phyloP scores from a whole-genome alignment of 2,329 filamentous ascomycete species.

The Venturia oleaginea region DNA sequence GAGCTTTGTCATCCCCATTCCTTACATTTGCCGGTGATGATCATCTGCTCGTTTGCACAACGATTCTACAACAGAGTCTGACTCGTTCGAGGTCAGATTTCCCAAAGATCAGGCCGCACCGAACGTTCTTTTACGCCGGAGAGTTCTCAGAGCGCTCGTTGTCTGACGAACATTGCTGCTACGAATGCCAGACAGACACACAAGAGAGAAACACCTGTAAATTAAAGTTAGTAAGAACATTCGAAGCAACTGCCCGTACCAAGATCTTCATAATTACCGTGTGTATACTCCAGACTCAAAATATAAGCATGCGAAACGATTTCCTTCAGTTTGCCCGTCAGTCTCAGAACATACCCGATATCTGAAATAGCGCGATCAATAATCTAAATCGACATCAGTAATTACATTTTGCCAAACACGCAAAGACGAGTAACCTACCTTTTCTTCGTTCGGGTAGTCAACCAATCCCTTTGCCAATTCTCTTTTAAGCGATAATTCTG shows the following conservation, averaged over 20 bases:
- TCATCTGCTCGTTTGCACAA: neutral
- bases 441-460: conserved; percentile 21
- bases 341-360: conserved; percentile 7
- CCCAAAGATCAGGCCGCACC: too few relatives aligned
- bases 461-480: conserved; percentile 26
- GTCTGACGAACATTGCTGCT: neutral
- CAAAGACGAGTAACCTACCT: conserved; percentile 15
- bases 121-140: too few relatives aligned
- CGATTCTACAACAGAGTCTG: neutral
- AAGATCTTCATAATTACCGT: neutral
- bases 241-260: neutral
- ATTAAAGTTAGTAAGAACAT: neutral
- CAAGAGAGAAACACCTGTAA: neutral
- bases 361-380: conserved; percentile 10
- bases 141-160: neutral
- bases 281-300: conserved; percentile 8
- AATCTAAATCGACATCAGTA: conserved; percentile 1
- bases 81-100: neutral
- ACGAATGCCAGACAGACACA: conserved; percentile 1
- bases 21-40: neutral
- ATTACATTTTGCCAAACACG: neutral
- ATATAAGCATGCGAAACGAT: conserved; percentile 10
- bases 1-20: neutral
- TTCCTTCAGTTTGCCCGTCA: conserved; percentile 3
- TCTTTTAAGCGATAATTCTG: conserved; percentile 27